Base-by-base conservation (phyloP, 331 rosid species). In the Stylosanthes scabra region DNA sequence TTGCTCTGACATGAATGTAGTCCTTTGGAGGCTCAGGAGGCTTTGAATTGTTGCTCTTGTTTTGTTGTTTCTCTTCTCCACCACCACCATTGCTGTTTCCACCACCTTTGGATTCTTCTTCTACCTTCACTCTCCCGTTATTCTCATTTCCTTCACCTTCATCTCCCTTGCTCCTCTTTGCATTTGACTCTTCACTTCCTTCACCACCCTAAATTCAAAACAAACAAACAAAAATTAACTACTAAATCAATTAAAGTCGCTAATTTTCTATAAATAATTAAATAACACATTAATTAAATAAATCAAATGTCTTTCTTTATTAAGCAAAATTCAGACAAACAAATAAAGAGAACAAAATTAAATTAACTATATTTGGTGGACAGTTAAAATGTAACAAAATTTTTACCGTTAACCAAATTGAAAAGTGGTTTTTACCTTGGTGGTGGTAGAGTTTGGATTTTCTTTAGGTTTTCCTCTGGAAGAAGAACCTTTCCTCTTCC, bases 1-100 rank as follows among this genome's bases (percentile, higher is more conserved):
- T 88, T 47, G 99, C 99, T 84, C 99, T 82, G 3, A 95, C 99
- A 79, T 95, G 99, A 83, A 95, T 95, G 78, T 91, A 95, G 64
- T 95, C 99, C 75, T 90, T 95, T 3, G 82, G 89, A 16, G 97
- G 87, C 78, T 95, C 99, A 7, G 88, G 84, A 49, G 91, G 86
- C 57, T 88, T 91, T 25, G 96, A 47, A 42, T 80, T 81, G 42
- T 80, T 83, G 37, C 81, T 41, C 71, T 91, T 88, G 13, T 69
- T 78, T 46, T 80, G 85, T 50, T 80, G 86, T 55, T 84, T 89
- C 46, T 86, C 91, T 50, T 89, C 91, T 15, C 68, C 80, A 37
- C 62, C 76, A 72, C 68, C 80, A 37, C 62, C 76, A 72, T 58
- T 69, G 66, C 63, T 78, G 63, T 34, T 25, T 7, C 12, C 20